Conservation (phyloP, 139 green algal genomes). For the Asterochloris sp. region DNA sequence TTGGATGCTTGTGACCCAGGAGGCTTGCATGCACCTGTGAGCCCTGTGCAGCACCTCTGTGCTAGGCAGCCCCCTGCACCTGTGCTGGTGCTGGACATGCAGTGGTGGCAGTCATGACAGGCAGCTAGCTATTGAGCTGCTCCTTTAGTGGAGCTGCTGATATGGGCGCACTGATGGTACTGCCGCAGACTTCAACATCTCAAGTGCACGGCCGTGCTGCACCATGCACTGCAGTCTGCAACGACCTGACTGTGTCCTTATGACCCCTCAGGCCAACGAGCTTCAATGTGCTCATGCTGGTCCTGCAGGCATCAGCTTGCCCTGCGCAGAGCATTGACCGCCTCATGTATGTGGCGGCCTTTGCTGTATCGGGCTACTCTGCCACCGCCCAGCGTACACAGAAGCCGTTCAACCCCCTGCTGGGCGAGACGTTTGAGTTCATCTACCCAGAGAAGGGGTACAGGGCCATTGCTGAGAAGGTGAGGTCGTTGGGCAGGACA, state of each 20-base stretch:
- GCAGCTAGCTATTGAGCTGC: too few species aligned
- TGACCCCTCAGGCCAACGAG: neutral
- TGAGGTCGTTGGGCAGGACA: constrained; percentile 15
- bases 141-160: too few species aligned
- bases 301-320: constrained; percentile 27
- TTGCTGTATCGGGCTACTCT: constrained; percentile 66
- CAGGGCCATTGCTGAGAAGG: constrained; percentile 65
- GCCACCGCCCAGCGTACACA: constrained; percentile 46
- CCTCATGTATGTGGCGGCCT: constrained; percentile 69
- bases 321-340: constrained; percentile 45
- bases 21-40: too few species aligned
- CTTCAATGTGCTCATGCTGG: neutral
- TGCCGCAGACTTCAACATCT: too few species aligned
- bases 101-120: too few species aligned
- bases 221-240: neutral
- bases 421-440: constrained; percentile 77
- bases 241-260: neutral
- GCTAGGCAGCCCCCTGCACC: too few species aligned
- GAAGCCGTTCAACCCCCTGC: constrained; percentile 77
- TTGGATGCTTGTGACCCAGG: too few species aligned
- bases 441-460: constrained; percentile 57
- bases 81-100: too few species aligned
- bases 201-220: neutral
- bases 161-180: too few species aligned
- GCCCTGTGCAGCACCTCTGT: too few species aligned